Conservation (phyloP, 352 stramenopile species). For the Phytopythium oedochilum region DNA sequence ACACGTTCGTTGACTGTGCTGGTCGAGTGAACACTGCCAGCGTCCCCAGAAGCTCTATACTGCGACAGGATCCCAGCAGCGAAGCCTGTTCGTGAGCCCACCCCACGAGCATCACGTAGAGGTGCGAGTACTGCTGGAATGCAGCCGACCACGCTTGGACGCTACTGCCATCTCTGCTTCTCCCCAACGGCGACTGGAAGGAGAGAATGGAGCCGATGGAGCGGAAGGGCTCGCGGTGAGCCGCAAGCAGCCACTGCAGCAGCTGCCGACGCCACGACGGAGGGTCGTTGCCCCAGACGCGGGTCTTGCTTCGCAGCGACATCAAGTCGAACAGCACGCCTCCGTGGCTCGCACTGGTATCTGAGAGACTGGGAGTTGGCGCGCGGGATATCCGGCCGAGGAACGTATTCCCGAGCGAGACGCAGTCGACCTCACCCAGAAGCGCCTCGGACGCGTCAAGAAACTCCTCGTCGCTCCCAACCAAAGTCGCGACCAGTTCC, state of each 20-base stretch:
- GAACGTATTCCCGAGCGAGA: slow-evolving; percentile 16
- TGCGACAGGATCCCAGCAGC: slow-evolving; percentile 28
- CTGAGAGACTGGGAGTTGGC: neutral
- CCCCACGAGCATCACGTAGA: slow-evolving; percentile 33
- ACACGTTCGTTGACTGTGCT: neutral
- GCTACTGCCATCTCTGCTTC: slow-evolving; percentile 5
- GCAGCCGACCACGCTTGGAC: neutral
- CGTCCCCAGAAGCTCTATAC: slow-evolving; percentile 26
- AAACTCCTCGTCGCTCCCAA: slow-evolving; percentile 23
- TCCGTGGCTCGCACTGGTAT: neutral
- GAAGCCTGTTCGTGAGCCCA: slow-evolving; percentile 25
- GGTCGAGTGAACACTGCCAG: slow-evolving; percentile 5
- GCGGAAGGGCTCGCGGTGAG: slow-evolving; percentile 23
- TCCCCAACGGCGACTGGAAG: neutral
- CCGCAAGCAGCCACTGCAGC: slow-evolving; percentile 32
- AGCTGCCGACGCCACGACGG: slow-evolving; percentile 34
- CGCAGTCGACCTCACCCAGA: slow-evolving; percentile 9
- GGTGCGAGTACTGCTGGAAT: slow-evolving; percentile 27
- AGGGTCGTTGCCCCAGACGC: slow-evolving; percentile 37
- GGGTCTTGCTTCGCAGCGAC: slow-evolving; percentile 13
- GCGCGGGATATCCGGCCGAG: slow-evolving; percentile 16
- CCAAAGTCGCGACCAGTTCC: slow-evolving; percentile 18
- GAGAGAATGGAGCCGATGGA: slow-evolving; percentile 14
- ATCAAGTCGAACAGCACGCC: slow-evolving; percentile 22
- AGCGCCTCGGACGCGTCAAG: slow-evolving; percentile 19